Conservation (phyloP, 345 rosid species). For the Eucalyptus erythrocorys region DNA sequence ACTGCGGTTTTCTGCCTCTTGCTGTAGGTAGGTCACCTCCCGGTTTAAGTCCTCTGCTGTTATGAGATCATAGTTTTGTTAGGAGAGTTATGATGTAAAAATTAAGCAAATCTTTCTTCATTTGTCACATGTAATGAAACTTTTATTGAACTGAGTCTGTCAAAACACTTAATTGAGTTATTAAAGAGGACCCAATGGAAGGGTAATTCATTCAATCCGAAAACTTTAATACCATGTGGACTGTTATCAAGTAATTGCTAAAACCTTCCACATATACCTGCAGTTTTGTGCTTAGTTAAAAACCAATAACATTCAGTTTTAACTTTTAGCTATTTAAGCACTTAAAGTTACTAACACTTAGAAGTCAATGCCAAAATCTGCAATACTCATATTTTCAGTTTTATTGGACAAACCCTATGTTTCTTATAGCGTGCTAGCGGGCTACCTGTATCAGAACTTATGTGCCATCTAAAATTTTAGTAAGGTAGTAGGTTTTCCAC, state of each 20-base stretch:
- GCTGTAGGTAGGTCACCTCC: background rate
- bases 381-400: background rate
- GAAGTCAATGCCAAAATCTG: background rate
- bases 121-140: background rate
- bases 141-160: background rate
- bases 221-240: background rate
- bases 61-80: background rate
- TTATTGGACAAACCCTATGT: background rate
- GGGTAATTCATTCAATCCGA: background rate
- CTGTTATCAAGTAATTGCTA: background rate
- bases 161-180: background rate
- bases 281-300: background rate
- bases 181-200: background rate
- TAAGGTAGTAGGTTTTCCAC: background rate
- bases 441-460: background rate
- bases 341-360: background rate
- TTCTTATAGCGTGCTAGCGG: background rate
- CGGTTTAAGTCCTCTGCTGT: background rate
- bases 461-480: background rate
- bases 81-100: background rate
- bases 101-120: background rate
- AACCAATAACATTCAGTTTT: background rate
- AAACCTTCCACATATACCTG: background rate
- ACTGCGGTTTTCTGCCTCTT: background rate
- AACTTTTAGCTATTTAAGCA: background rate